A percentile compares a stretch with the other conserved stretches of the same genome.
Conservation (phyloP, 1,284 basidiomycete species). For the Ganoderma meredithae region DNA sequence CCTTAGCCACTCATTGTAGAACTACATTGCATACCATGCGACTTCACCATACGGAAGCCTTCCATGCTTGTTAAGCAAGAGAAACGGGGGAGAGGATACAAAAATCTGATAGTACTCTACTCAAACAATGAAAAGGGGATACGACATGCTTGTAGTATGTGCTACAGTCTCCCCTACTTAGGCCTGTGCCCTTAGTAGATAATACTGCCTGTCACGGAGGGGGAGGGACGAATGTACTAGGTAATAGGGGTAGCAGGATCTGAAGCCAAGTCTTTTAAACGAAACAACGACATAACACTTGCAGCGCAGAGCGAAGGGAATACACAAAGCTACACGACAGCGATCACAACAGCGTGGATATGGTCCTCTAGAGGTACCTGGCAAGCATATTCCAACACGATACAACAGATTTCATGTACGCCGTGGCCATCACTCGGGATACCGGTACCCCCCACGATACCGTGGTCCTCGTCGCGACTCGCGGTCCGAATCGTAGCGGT, state of each 20-base stretch:
- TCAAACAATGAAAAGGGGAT: too few relatives aligned
- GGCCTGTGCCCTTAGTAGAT: too few relatives aligned
- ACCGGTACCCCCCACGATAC: constrained; percentile 42
- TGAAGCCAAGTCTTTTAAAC: background rate
- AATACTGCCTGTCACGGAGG: too few relatives aligned
- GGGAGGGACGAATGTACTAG: background rate
- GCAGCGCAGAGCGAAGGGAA: background rate
- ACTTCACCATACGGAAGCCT: background rate
- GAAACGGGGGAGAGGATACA: too few relatives aligned
- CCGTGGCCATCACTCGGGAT: constrained; percentile 9
- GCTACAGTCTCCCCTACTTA: too few relatives aligned
- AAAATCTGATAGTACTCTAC: too few relatives aligned
- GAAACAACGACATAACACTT: constrained; percentile 2
- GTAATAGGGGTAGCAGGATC: background rate
- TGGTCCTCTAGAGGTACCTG: background rate
- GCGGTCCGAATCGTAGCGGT: constrained; percentile 16
- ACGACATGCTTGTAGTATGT: too few relatives aligned
- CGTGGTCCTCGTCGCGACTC: constrained; percentile 36
- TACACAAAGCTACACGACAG: constrained; percentile 5
- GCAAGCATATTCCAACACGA: background rate
- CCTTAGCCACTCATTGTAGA: background rate
- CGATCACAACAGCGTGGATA: background rate
- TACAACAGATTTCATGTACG: background rate
- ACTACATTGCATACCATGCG: background rate
- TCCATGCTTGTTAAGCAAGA: background rate